Conservation (phyloP, 805 yeast genomes). For the Saccharomyces mikatae region DNA sequence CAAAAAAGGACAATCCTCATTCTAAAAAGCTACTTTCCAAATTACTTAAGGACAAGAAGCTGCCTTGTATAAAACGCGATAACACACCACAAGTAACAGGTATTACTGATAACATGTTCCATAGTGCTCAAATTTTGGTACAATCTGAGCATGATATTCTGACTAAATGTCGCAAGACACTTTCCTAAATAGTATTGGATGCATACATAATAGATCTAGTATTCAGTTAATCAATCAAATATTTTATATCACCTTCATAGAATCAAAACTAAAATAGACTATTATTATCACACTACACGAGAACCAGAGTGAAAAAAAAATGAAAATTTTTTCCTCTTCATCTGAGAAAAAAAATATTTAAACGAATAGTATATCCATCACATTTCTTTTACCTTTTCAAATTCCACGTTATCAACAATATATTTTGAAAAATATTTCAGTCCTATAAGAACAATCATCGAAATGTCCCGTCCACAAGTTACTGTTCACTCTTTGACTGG, state of each 20-base stretch:
- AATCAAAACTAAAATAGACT: background rate
- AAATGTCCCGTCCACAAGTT: constrained; percentile 88
- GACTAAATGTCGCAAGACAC: background rate
- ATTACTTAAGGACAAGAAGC: background rate
- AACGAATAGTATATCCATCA: background rate
- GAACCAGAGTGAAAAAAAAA: background rate
- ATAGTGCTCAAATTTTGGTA: constrained; percentile 18
- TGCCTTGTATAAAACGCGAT: background rate
- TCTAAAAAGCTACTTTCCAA: background rate
- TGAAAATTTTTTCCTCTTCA: background rate
- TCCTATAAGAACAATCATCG: constrained; percentile 36
- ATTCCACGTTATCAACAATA: no score
- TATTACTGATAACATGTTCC: constrained; percentile 19
- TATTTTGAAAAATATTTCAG: no score
- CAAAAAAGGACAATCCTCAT: background rate
- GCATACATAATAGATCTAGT: no score
- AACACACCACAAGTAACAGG: constrained; percentile 12
- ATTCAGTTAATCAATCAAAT: no score
- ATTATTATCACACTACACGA: background rate
- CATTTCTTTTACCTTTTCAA: background rate
- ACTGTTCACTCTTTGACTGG: constrained; percentile 86
- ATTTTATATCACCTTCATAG: no score
- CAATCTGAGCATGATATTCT: background rate
- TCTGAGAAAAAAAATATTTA: background rate
- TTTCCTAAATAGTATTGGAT: background rate